Conservation (phyloP, 2,329 filamentous ascomycete genomes). For the Tolypocladium ophioglossoides region DNA sequence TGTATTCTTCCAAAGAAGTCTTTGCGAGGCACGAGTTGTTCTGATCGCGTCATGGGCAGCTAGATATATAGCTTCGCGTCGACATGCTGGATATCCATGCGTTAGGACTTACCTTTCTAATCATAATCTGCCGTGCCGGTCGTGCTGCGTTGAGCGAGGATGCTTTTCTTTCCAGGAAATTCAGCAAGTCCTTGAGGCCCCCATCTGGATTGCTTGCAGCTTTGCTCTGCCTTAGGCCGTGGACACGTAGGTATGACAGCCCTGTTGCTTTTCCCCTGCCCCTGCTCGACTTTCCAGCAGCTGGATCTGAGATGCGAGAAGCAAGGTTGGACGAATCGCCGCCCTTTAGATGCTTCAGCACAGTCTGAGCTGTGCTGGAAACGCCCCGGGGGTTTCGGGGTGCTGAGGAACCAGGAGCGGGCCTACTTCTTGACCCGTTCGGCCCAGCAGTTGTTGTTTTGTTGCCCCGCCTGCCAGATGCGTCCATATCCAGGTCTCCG, state of each 20-base stretch:
- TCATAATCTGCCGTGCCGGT: conserved; percentile 43
- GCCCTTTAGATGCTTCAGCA: conserved; percentile 30
- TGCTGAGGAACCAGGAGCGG: conserved; percentile 8
- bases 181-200: conserved; percentile 52
- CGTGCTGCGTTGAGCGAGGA: conserved; percentile 36
- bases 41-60: neutral
- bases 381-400: conserved; percentile 14
- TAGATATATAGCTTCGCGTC: neutral
- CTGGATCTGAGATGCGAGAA: conserved; percentile 22
- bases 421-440: conserved; percentile 17
- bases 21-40: neutral
- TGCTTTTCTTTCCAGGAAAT: conserved; percentile 63
- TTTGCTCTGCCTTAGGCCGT: conserved; percentile 59
- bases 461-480: conserved; percentile 21
- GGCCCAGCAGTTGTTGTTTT: conserved; percentile 16
- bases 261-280: conserved; percentile 11
- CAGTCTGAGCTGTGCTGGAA: conserved; percentile 30
- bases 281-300: conserved; percentile 13
- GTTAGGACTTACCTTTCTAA: conserved; percentile 64
- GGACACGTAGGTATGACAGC: conserved; percentile 35
- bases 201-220: conserved; percentile 56
- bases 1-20: neutral
- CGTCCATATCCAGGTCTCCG: conserved; percentile 51
- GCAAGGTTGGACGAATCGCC: conserved; percentile 21
- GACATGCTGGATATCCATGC: conserved; percentile 13